phyloP scores from a whole-genome alignment of 2,329 filamentous ascomycete species.

The Aspergillus vadensis region DNA sequence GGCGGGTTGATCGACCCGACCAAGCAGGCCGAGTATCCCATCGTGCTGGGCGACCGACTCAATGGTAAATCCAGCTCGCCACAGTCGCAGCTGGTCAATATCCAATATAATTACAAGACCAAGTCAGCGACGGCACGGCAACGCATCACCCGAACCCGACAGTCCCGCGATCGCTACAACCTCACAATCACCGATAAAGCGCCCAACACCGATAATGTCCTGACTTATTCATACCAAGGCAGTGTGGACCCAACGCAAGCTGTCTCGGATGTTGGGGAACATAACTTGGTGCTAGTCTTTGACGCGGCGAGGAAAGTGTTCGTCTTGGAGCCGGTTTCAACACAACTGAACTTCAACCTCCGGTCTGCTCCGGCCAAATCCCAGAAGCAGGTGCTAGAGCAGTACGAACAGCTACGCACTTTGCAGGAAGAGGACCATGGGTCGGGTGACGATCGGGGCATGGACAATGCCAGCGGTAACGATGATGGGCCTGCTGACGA shows the following conservation, averaged over 20 bases:
- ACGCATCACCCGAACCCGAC: constrained; percentile 39
- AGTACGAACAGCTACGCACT: constrained; percentile 66
- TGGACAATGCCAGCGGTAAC: constrained; percentile 38
- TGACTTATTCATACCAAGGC: constrained; percentile 45
- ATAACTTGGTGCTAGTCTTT: constrained; percentile 65
- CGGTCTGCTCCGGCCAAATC: constrained; percentile 67
- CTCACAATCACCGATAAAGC: constrained; percentile 47
- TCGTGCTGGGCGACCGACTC: constrained; percentile 48
- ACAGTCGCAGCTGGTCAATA: constrained; percentile 37
- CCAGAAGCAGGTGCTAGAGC: constrained; percentile 65
- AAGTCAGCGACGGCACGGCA: constrained; percentile 44
- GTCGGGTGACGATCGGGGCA: constrained; percentile 36
- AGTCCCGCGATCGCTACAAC: constrained; percentile 41
- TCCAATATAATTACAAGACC: constrained; percentile 51
- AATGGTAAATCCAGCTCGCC: constrained; percentile 30
- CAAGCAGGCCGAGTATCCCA: constrained; percentile 50
- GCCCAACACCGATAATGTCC: constrained; percentile 39
- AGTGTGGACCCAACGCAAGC: constrained; percentile 41
- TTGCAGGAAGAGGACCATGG: constrained; percentile 39
- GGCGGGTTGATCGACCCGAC: constrained; percentile 46
- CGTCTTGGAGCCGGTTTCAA: constrained; percentile 77
- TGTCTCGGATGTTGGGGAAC: constrained; percentile 32
- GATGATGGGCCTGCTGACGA: constrained; percentile 48
- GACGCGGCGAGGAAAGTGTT: constrained; percentile 74
- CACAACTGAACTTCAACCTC: constrained; percentile 86